These are phyloP conservation scores for Mortierella sp. DNA, from an alignment of 371 early-diverging fungal genomes.

Conservation along the genomic window DNA sequence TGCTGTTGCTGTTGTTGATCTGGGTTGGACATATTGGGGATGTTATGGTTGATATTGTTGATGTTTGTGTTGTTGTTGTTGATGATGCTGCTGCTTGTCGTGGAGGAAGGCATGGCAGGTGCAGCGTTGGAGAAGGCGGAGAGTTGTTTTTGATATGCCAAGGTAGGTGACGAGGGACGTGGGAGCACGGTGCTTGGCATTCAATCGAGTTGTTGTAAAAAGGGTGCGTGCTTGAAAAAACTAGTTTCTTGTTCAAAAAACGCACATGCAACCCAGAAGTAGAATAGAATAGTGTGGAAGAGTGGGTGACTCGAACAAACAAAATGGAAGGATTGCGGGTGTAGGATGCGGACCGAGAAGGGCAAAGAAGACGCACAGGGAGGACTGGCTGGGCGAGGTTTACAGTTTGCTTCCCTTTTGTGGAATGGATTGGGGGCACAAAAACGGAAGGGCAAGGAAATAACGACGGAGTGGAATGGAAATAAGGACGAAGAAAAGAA, in stretches of 20 bases:
- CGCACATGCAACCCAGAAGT: slow-evolving; percentile 11
- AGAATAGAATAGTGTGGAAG: background rate
- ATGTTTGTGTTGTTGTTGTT: background rate
- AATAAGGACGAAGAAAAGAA: background rate
- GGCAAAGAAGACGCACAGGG: slow-evolving; percentile 28
- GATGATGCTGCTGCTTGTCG: background rate
- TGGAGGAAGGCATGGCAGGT: background rate
- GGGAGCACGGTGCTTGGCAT: slow-evolving; percentile 17
- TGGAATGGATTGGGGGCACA: slow-evolving; percentile 53
- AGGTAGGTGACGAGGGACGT: background rate
- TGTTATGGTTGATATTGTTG: too few relatives aligned
- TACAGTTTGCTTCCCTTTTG: slow-evolving; percentile 55
- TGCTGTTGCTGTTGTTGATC: slow-evolving; percentile 2
- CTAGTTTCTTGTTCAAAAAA: background rate
- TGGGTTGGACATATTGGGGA: background rate
- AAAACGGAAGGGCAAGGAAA: background rate
- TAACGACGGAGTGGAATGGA: background rate
- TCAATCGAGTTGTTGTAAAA: slow-evolving; percentile 3
- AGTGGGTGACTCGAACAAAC: background rate
- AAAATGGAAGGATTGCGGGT: slow-evolving; percentile 2
- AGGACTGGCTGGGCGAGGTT: background rate
- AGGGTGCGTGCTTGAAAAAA: background rate
- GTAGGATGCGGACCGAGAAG: slow-evolving; percentile 23
- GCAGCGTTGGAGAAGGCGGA: background rate
- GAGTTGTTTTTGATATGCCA: background rate